A percentile compares a stretch with the other conserved stretches of the same genome.
Conservation (phyloP, 2,329 filamentous ascomycete species). For the Penicillium sp. region DNA sequence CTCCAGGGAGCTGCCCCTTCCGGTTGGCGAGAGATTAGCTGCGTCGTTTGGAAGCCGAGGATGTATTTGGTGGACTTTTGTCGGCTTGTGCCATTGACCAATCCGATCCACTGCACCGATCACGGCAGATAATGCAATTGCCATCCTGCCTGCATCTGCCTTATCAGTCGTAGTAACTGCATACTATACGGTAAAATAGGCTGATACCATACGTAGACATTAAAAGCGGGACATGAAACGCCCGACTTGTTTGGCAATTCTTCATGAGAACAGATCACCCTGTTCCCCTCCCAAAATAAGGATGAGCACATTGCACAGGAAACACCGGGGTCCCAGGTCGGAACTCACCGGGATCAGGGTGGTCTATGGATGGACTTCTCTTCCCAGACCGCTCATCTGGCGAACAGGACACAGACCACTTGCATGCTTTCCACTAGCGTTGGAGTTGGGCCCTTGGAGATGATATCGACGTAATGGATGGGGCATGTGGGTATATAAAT, state of each 20-base stretch:
- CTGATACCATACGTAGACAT: background rate
- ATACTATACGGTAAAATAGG: background rate
- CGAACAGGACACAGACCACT: conserved; percentile 5
- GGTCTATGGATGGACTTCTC: background rate
- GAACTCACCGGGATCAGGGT: conserved; percentile 6
- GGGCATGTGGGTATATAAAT: background rate
- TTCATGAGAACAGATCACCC: background rate
- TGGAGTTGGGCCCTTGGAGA: conserved; percentile 6
- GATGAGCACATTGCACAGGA: background rate
- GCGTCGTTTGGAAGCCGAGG: background rate
- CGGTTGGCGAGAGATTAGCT: background rate
- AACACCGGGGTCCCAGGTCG: background rate
- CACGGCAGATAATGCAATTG: conserved; percentile 25
- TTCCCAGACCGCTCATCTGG: conserved; percentile 10
- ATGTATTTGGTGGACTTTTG: background rate
- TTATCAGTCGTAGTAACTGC: conserved; percentile 12
- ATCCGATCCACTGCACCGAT: conserved; percentile 8
- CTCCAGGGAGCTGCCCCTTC: background rate
- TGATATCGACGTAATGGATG: background rate
- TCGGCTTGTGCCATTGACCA: background rate
- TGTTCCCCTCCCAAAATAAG: background rate
- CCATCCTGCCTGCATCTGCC: conserved; percentile 19
- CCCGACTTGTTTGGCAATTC: background rate
- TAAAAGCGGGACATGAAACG: too few species aligned
- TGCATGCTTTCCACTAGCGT: conserved; percentile 16